Evolutionary conservation across 1,284 basidiomycete genomes (phyloP), one percentile per base, ranked within the genome.

Genomic region (Xanthoconium separans): DNA sequence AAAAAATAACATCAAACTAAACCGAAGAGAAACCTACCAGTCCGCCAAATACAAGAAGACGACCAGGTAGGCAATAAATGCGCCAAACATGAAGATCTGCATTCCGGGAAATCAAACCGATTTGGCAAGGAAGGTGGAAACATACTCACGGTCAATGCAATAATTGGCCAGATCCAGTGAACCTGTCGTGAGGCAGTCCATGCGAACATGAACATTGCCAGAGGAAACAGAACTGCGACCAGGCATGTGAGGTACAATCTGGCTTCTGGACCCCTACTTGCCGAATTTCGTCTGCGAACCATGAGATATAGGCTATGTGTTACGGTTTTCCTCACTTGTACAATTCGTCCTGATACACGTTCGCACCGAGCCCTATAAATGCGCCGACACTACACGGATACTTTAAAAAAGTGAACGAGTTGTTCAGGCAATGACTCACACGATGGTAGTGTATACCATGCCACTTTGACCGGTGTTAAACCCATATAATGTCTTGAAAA

Each of bases 381-480:
- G 79, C 75, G 7, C 89, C 89, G 39, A 90, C 73, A 6, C 87
- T 90, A 61, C 11, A 44, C 4, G n/a, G 4, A 36, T n/a, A n/a
- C n/a, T n/a, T n/a, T 13, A 6, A 43, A 20, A 24, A 6, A 1
- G 4, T 22, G 9, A 11, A 22, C 6, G 41, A 11, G 3, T 20
- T 30, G 15, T 33, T 33, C 12, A 15, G 15, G 11, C 31, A 33
- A 33, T 10, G 11, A 75, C 83, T 56, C 63, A 89, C 88, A 78
- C 70, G 63, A 90, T 71, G 12, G 80, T 56, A 65, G 16, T 16
- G 36, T 87, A 92, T 0, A 81, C 77, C 1, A 82, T 77, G 12
- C 89, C 89, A 2, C 82, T 74, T 62, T 84, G 70, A 0, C 85
- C 88, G 16, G 77, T 76, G 54, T 79, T 81, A 68, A 91, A 95